These are phyloP conservation scores for Lentinula sp. DNA, from an alignment of 768 basidiomycete genomes.

Conservation along the genomic window DNA sequence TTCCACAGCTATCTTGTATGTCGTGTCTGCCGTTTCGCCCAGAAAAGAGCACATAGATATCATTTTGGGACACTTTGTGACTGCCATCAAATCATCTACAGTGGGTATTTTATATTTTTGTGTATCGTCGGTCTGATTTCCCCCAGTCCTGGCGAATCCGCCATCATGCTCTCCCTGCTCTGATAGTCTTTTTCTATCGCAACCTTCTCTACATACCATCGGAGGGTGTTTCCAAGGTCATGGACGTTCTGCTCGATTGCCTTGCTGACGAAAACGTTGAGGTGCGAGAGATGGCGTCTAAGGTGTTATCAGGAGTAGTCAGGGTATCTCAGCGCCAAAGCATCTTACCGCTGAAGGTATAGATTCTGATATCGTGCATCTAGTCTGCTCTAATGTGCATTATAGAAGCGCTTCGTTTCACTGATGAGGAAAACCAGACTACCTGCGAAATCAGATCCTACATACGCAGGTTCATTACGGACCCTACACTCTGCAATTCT, in stretches of 20 bases:
- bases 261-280: slow-evolving; percentile 88
- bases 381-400: slow-evolving; percentile 8
- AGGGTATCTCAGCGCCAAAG: slow-evolving; percentile 87
- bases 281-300: slow-evolving; percentile 87
- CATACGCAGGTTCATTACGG: slow-evolving; percentile 68
- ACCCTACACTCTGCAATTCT: slow-evolving; percentile 84
- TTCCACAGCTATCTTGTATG: slow-evolving; percentile 74
- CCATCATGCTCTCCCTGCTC: slow-evolving; percentile 78
- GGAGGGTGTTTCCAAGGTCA: slow-evolving; percentile 58
- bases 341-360: slow-evolving; percentile 78
- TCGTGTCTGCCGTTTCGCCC: slow-evolving; percentile 77
- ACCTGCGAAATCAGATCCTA: slow-evolving; percentile 62
- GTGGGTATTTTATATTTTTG: slow-evolving; percentile 35
- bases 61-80: slow-evolving; percentile 56
- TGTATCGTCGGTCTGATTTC: slow-evolving; percentile 39
- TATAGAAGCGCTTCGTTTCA: slow-evolving; percentile 74
- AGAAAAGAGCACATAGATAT: slow-evolving; percentile 58
- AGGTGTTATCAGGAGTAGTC: slow-evolving; percentile 79
- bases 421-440: slow-evolving; percentile 56
- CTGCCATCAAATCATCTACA: slow-evolving; percentile 71
- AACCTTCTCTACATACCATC: slow-evolving; percentile 76
- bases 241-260: slow-evolving; percentile 82
- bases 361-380: neutral
- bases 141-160: slow-evolving; percentile 88
- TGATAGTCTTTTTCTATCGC: slow-evolving; percentile 89